Conservation (phyloP, 768 basidiomycete genomes). For the Collybiopsis confluens region DNA sequence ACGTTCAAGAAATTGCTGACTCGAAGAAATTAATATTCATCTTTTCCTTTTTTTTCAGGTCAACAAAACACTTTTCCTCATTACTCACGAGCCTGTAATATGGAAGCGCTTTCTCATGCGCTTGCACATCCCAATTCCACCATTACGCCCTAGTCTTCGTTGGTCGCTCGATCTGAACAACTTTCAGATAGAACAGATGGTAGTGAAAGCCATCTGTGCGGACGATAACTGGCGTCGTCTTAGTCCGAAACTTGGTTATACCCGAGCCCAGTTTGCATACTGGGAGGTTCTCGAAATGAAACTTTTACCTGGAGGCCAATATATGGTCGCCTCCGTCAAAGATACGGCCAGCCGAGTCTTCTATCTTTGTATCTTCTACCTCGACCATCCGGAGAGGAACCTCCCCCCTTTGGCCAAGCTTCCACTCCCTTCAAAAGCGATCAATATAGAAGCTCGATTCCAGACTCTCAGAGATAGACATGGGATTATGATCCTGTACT, state of each 20-base stretch:
- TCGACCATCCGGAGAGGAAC: constrained; percentile 49
- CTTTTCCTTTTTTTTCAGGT: constrained; percentile 38
- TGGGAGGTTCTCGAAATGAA: constrained; percentile 48
- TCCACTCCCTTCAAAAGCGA: constrained; percentile 47
- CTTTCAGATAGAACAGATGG: constrained; percentile 52
- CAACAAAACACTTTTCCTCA: constrained; percentile 52
- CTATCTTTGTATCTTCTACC: constrained; percentile 47
- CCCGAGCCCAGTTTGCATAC: constrained; percentile 23
- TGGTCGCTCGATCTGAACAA: constrained; percentile 33
- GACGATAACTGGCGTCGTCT: constrained; percentile 54
- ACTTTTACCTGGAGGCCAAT: constrained; percentile 64
- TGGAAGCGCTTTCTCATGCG: constrained; percentile 61
- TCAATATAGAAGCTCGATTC: constrained; percentile 57
- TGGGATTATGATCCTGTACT: constrained; percentile 56
- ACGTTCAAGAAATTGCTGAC: constrained; percentile 11
- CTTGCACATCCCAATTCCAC: constrained; percentile 55
- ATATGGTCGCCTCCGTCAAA: constrained; percentile 57
- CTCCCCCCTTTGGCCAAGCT: constrained; percentile 44
- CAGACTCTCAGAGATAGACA: constrained; percentile 34
- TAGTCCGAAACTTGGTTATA: constrained; percentile 29
- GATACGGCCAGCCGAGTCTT: constrained; percentile 40
- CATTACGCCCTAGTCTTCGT: constrained; percentile 54
- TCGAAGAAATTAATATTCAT: not conserved
- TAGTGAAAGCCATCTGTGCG: constrained; percentile 55
- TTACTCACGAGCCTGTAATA: constrained; percentile 64